These are phyloP conservation scores for Madurella fahalii DNA, from an alignment of 2,329 filamentous ascomycete genomes.

Conservation along the genomic window DNA sequence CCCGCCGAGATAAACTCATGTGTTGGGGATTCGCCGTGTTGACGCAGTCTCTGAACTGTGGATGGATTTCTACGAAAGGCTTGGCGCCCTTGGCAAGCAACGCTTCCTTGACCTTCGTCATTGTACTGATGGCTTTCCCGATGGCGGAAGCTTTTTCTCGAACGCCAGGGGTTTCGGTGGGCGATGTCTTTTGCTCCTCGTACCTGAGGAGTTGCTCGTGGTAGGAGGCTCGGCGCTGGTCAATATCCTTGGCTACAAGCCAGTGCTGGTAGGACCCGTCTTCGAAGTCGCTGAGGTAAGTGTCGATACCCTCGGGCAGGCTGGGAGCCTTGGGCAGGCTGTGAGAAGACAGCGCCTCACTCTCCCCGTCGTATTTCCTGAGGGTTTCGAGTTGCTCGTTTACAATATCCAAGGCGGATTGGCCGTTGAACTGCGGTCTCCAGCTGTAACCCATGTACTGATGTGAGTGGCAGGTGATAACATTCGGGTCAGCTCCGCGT, in stretches of 20 bases:
- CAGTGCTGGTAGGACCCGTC: conserved; percentile 59
- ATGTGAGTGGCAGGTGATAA: conserved; percentile 43
- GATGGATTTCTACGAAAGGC: conserved; percentile 61
- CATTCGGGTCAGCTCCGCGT: conserved; percentile 62
- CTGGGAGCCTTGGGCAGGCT: conserved; percentile 30
- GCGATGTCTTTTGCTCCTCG: conserved; percentile 32
- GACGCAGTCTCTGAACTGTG: conserved; percentile 41
- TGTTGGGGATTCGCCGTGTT: conserved; percentile 1
- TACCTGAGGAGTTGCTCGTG: conserved; percentile 33
- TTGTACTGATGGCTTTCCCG: conserved; percentile 44
- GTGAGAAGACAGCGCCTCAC: conserved; percentile 27
- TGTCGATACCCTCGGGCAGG: conserved; percentile 37
- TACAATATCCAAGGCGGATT: conserved; percentile 59
- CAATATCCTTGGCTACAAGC: conserved; percentile 41
- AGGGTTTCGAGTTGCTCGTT: conserved; percentile 49
- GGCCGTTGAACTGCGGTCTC: conserved; percentile 34
- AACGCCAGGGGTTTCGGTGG: conserved; percentile 30
- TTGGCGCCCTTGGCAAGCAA: conserved; percentile 61
- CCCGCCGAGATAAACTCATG: background rate
- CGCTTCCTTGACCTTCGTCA: conserved; percentile 51
- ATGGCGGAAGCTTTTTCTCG: conserved; percentile 56
- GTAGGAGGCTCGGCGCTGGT: conserved; percentile 32
- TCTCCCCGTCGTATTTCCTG: conserved; percentile 40
- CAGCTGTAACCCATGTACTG: conserved; percentile 34
- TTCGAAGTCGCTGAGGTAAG: conserved; percentile 50